A percentile compares a stretch with the other conserved stretches of the same genome.
Conservation (phyloP, 2,329 filamentous ascomycete genomes). For the Aspergillus sclerotialis region DNA sequence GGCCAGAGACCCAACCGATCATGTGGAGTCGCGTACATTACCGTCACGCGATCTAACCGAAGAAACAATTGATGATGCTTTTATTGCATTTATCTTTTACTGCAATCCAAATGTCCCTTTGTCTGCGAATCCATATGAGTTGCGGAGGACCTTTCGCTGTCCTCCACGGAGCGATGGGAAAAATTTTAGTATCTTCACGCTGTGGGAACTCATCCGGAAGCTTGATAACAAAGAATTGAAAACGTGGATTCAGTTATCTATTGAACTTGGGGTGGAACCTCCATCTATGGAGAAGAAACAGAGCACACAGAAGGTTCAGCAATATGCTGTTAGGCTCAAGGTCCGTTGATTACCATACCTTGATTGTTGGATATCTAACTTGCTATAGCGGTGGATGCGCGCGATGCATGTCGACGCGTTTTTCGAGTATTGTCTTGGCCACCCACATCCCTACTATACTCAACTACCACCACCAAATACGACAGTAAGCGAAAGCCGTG, state of each 20-base stretch:
- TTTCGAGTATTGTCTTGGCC: conserved; percentile 79
- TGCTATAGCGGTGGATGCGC: conserved; percentile 78
- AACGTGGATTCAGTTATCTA: conserved; percentile 83
- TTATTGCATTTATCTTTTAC: conserved; percentile 77
- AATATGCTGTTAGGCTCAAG: conserved; percentile 89
- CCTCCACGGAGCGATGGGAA: conserved; percentile 86
- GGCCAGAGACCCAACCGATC: conserved; percentile 26
- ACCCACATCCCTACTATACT: conserved; percentile 71
- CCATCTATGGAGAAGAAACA: conserved; percentile 76
- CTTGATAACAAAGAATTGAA: conserved; percentile 79
- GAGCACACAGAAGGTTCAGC: conserved; percentile 87
- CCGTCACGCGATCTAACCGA: conserved; percentile 63
- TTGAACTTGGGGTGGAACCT: conserved; percentile 80
- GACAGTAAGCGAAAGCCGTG: conserved; percentile 60
- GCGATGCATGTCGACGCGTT: conserved; percentile 94
- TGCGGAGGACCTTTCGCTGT: conserved; percentile 68
- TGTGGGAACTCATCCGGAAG: conserved; percentile 72
- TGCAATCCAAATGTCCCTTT: conserved; percentile 76
- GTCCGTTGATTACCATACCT: conserved; percentile 38
- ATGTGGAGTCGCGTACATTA: conserved; percentile 45
- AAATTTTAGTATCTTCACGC: conserved; percentile 67
- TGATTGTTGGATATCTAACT: conserved; percentile 5
- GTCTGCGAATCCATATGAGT: conserved; percentile 61
- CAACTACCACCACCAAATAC: conserved; percentile 62
- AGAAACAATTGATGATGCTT: conserved; percentile 71